Evolutionary conservation across 202 grass and related monocot species (phyloP), one percentile per base, ranked within the genome.

Genomic region (Zoysia matrella): DNA sequence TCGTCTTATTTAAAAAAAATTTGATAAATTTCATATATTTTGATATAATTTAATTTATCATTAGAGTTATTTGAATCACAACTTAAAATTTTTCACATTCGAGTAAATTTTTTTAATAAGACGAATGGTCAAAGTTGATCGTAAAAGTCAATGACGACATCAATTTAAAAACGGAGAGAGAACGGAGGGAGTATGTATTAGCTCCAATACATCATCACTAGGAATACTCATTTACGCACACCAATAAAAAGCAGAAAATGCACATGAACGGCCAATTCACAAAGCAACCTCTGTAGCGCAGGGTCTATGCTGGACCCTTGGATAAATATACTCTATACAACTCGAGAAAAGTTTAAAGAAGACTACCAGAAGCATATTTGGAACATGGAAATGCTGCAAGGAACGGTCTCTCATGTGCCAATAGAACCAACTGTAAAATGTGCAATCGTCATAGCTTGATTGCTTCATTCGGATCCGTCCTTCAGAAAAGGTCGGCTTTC

Each of bases 401-500:
- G 3, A 52, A 45, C 84, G 67, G 82, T 47, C 39, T 73, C 56
- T 90, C 64, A 12, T 65, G 70, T 67, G 81, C 45, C 61, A 80
- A 44, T 81, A 69, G 58, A 60, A 80, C 44, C 77, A 62, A 51
- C 73, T 68, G 60, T 84, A 65, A 70, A 89, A 42, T 48, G 65
- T 84, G 77, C 43, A 68, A 69, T 53, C 64, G 81, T 61, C 63
- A 22, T 51, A 66, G 69, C 18, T 57, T 41, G 66, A 70, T 14
- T 48, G 3, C 46, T 72, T 46, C 48, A 71, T 85, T 74, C 16
- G 22, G 47, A 40, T 13, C 1, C 3, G 4, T 81, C 52, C 22
- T 74, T 90, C 76, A 98, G 90, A 98, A 98, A 78, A 98, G 92
- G 80, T 98, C 92, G 7, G 78, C 69, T 84, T 98, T 93, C 75